Percentiles rank a stretch among this genome's conserved stretches.
Evolutionary conservation across 768 basidiomycete genomes (phyloP).

Genomic region (Mycena albidolilacea): DNA sequence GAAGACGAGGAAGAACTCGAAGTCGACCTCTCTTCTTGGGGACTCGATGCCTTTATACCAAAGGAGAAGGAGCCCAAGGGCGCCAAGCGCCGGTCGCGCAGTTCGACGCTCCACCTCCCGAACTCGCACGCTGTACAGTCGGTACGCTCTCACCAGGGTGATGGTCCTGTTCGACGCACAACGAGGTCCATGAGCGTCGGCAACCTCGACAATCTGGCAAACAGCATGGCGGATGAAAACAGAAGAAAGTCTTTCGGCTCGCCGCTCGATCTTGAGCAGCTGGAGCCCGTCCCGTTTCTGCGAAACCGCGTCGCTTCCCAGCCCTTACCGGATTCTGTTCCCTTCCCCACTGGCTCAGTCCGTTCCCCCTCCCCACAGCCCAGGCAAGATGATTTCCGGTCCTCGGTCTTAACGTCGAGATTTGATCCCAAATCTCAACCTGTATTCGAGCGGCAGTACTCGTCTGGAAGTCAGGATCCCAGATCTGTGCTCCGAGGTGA

Average conservation of each 20-base stretch:
- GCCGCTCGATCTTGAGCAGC: slow-evolving; percentile 67
- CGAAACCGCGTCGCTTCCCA: slow-evolving; percentile 69
- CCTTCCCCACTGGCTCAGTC: slow-evolving; percentile 73
- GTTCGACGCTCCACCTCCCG: slow-evolving; percentile 47
- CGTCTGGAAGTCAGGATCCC: slow-evolving; percentile 67
- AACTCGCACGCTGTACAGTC: slow-evolving; percentile 53
- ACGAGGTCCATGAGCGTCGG: slow-evolving; percentile 80
- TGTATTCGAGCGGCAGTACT: slow-evolving; percentile 67
- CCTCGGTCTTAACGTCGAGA: slow-evolving; percentile 35
- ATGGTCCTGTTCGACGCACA: slow-evolving; percentile 55
- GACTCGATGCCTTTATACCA: slow-evolving; percentile 81
- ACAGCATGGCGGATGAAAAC: slow-evolving; percentile 42
- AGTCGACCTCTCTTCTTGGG: slow-evolving; percentile 89
- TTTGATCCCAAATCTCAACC: slow-evolving; percentile 40
- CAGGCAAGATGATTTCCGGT: slow-evolving; percentile 48
- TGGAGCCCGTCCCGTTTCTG: slow-evolving; percentile 59
- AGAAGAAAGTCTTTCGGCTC: slow-evolving; percentile 74
- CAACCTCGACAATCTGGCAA: slow-evolving; percentile 61
- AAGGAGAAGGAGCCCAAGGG: slow-evolving; percentile 70
- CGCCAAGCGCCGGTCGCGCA: slow-evolving; percentile 58
- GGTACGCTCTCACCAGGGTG: slow-evolving; percentile 59
- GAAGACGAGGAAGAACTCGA: slow-evolving; percentile 71
- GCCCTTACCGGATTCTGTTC: slow-evolving; percentile 62
- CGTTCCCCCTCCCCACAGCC: slow-evolving; percentile 66
- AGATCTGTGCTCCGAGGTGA: slow-evolving; percentile 56